Evolutionary conservation across 2,329 filamentous ascomycete species (phyloP).

Genomic region (Alternaria consortialis): DNA sequence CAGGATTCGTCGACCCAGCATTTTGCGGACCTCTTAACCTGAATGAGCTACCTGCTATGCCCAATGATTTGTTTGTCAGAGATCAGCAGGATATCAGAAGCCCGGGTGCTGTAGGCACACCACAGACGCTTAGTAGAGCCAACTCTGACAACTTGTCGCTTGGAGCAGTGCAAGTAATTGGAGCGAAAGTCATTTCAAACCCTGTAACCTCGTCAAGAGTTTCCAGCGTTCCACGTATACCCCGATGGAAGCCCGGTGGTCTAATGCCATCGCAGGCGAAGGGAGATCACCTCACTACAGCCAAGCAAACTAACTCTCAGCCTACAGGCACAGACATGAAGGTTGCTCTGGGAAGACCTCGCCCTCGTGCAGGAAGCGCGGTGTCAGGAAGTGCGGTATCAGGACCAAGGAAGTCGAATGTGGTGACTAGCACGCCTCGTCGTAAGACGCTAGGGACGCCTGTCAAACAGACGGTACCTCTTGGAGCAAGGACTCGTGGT

Average conservation of each 20-base stretch:
- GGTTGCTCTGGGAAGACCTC: background rate
- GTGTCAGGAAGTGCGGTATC: background rate
- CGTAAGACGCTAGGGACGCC: background rate
- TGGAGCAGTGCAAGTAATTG: background rate
- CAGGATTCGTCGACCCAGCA: slow-evolving; percentile 1
- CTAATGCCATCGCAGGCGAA: background rate
- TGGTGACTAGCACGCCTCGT: background rate
- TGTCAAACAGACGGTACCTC: background rate
- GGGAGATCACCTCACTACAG: background rate
- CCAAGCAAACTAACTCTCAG: background rate
- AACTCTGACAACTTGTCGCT: slow-evolving; percentile 9
- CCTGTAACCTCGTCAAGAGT: background rate
- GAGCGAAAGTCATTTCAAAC: background rate
- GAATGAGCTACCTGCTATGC: slow-evolving; percentile 12
- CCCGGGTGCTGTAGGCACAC: background rate
- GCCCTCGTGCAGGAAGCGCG: background rate
- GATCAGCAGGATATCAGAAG: background rate
- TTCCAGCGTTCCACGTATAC: background rate
- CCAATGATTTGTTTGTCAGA: background rate
- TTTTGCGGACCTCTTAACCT: slow-evolving; percentile 13
- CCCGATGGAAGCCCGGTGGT: background rate
- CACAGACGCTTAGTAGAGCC: background rate
- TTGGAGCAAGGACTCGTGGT: background rate
- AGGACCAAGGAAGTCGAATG: background rate
- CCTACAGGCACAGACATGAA: background rate